phyloP scores from a whole-genome alignment of 2,329 filamentous ascomycete genomes.

The Penicillium sp. region DNA sequence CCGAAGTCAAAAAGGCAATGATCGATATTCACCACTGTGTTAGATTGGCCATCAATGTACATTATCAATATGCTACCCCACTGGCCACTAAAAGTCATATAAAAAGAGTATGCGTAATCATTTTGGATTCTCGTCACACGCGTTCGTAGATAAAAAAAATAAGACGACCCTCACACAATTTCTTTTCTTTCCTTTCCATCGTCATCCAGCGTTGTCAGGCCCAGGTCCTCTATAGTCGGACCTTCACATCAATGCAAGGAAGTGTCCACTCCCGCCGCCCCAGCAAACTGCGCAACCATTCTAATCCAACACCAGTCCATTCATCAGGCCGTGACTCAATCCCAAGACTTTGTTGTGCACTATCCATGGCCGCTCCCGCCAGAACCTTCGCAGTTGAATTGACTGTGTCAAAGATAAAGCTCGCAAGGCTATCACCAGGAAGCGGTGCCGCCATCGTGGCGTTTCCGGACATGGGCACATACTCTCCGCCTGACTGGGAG shows the following conservation, averaged over 20 bases:
- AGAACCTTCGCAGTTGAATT: slow-evolving; percentile 70
- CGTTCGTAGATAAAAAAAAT: not conserved
- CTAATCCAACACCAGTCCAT: slow-evolving; percentile 75
- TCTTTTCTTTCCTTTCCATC: not conserved
- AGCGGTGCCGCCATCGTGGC: slow-evolving; percentile 21
- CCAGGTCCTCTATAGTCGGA: slow-evolving; percentile 60
- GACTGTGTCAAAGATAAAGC: slow-evolving; percentile 49
- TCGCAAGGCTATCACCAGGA: slow-evolving; percentile 34
- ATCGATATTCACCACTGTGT: not conserved
- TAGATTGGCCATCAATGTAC: not conserved
- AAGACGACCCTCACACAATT: not conserved
- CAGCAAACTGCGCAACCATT: slow-evolving; percentile 80
- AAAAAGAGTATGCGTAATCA: not conserved
- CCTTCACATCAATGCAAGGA: slow-evolving; percentile 84
- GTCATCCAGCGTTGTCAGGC: not conserved
- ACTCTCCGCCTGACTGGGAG: slow-evolving; percentile 29
- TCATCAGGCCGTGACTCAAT: slow-evolving; percentile 52
- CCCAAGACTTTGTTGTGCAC: slow-evolving; percentile 47
- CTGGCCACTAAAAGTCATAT: not conserved
- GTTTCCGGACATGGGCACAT: slow-evolving; percentile 11
- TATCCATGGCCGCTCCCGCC: slow-evolving; percentile 65
- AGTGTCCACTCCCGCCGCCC: slow-evolving; percentile 86
- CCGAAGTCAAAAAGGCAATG: not conserved
- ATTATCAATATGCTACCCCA: not conserved
- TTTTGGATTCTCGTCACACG: not conserved